Evolutionary conservation across 2,329 filamentous ascomycete genomes (phyloP), one percentile per base, ranked within the genome.

Genomic region (Didymella lethalis): DNA sequence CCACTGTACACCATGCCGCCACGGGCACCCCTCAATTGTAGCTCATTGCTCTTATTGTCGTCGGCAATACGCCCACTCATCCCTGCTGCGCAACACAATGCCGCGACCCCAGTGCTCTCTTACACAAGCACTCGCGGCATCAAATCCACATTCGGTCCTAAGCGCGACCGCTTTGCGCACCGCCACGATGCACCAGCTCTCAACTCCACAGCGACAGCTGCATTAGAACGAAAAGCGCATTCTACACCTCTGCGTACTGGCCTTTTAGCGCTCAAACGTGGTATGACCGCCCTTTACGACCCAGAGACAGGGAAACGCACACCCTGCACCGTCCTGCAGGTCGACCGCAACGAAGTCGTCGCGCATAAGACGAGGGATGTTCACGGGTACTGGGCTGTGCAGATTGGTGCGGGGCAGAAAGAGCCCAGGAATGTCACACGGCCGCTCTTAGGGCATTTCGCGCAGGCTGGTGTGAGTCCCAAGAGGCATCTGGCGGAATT

Each of bases 351-450:
- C 61, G 90, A 98, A 80, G 93, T 97, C 8, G 83, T 97, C 38
- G 88, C 90, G 59, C 89, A 91, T 80, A 97, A 97, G 84, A 95
- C 92, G 63, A 82, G 88, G 32, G 82, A 88, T 63, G 82, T 84
- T 73, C 88, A 98, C 77, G 95, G 95, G 20, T 99, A 99, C 81
- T 97, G 87, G 84, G 95, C 94, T 16, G 93, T 98, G 14, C 93
- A 97, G 80, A 81, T 99, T 44, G 95, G 95, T 20, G 82, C 86
- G 47, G 95, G 95, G 3, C 85, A 86, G 75, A 90, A 89, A 75
- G 86, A 89, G 61, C 81, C 90, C 25, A 83, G 82, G 62, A 97
- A 96, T 75, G 86, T 95, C 41, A 89, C 89, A n/a, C 86, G 90
- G 70, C 90, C 95, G 2, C 81, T 91, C 82, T 82, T 97, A 59